Conservation (phyloP, 345 rosid species). For the Citrus inodora region DNA sequence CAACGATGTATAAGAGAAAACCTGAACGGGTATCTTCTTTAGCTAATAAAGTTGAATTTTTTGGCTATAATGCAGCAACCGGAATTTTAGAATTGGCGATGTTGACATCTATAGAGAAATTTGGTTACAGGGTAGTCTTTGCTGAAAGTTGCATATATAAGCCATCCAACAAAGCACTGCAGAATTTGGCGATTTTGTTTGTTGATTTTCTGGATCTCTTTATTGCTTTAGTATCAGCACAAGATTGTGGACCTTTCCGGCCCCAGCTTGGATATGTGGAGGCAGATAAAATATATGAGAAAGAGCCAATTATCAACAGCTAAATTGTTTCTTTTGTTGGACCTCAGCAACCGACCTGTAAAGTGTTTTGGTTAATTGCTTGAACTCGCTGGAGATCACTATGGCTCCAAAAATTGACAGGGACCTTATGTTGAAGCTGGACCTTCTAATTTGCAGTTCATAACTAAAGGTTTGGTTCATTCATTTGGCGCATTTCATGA, state of each 20-base stretch:
- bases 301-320: constrained; percentile 7
- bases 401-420: background rate
- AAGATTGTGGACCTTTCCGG: constrained; percentile 18
- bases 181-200: constrained; percentile 14
- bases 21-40: background rate
- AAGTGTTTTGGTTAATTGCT: background rate
- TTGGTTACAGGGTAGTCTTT: background rate
- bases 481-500: constrained; percentile 12
- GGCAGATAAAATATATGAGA: constrained; percentile 5
- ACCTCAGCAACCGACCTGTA: background rate
- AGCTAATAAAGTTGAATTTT: constrained; percentile 3
- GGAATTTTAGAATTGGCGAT: constrained; percentile 9
- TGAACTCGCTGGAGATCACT: background rate
- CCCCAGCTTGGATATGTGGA: constrained; percentile 19
- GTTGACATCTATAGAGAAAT: constrained; percentile 6
- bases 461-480: background rate
- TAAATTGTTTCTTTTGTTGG: background rate
- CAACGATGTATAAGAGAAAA: constrained; percentile 7
- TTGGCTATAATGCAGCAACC: constrained; percentile 16
- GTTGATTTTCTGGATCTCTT: constrained; percentile 15
- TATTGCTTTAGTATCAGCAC: constrained; percentile 1
- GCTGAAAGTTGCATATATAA: background rate
- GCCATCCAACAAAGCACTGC: constrained; percentile 14
- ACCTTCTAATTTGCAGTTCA: background rate
- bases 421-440: background rate